Percentiles rank a stretch among this genome's conserved stretches.
Evolutionary conservation across 1,284 basidiomycete genomes (phyloP).

Genomic region (Mrakiaceae sp.): DNA sequence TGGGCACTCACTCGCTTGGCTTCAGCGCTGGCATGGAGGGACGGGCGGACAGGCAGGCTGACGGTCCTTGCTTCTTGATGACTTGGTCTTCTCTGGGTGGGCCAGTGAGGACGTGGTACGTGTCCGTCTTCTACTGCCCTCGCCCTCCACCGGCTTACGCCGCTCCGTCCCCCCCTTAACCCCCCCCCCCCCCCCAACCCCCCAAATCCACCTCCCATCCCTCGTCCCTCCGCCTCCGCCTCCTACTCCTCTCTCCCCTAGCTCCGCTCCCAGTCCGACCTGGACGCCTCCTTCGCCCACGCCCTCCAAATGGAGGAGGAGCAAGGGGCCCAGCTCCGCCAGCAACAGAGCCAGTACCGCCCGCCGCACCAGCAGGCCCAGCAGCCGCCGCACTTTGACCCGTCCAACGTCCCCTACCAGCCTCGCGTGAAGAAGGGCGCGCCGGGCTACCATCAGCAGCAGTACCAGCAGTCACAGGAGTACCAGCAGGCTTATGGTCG

Average conservation of each 20-base stretch:
- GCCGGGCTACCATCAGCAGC: neutral
- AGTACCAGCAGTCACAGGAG: no score
- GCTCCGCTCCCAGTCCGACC: slow-evolving; percentile 29
- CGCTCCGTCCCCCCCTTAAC: neutral
- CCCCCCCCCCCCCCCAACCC: neutral
- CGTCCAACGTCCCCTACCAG: slow-evolving; percentile 30
- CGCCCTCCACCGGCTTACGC: neutral
- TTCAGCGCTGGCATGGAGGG: no score
- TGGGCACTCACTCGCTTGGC: neutral
- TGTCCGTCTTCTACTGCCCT: neutral
- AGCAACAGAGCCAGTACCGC: neutral
- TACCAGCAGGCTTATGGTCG: no score
- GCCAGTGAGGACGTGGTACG: slow-evolving; percentile 24
- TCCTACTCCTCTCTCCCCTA: neutral
- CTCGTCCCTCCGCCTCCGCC: slow-evolving; percentile 13
- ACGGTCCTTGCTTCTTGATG: slow-evolving; percentile 2
- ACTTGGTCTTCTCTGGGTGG: neutral
- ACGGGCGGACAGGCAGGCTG: neutral
- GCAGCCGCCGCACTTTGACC: slow-evolving; percentile 13
- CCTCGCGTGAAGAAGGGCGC: slow-evolving; percentile 23
- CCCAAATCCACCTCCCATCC: neutral
- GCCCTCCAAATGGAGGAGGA: slow-evolving; percentile 32
- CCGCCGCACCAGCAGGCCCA: neutral
- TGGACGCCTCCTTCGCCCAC: slow-evolving; percentile 33
- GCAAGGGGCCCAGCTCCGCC: slow-evolving; percentile 3